Conservation (phyloP, 768 basidiomycete genomes). For the Phaeolepiota aurea region DNA sequence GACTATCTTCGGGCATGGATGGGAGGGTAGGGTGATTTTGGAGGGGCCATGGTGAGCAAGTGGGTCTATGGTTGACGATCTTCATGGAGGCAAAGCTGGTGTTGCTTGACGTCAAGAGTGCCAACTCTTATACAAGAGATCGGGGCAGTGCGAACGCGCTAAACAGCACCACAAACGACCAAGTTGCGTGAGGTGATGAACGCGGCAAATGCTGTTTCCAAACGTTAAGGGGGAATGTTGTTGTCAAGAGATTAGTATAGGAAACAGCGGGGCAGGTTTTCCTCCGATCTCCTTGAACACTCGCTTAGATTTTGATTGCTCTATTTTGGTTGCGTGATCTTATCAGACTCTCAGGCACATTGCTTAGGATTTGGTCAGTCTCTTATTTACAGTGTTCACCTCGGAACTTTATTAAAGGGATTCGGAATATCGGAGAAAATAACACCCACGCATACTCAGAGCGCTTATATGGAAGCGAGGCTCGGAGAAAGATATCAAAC, state of each 20-base stretch:
- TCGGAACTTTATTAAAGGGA: no score
- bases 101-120: not conserved
- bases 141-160: not conserved
- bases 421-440: no score
- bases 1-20: not conserved
- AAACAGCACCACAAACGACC: not conserved
- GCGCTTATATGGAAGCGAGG: no score
- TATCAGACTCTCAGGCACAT: no score
- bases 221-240: not conserved
- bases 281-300: no score
- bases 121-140: not conserved
- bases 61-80: not conserved
- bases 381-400: no score
- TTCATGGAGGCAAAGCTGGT: not conserved
- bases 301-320: no score
- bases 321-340: no score
- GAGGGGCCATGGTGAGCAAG: not conserved
- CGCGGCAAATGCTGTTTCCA: not conserved
- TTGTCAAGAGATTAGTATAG: not conserved
- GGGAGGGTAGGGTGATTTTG: not conserved
- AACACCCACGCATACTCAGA: no score
- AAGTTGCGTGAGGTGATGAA: not conserved
- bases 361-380: no score
- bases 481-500: no score
- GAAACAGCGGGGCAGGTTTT: not conserved